Percentiles rank a stretch among this genome's conserved stretches.
Evolutionary conservation across 192 early-diverging fungal species (phyloP).

Genomic region (Coemansia sp.): DNA sequence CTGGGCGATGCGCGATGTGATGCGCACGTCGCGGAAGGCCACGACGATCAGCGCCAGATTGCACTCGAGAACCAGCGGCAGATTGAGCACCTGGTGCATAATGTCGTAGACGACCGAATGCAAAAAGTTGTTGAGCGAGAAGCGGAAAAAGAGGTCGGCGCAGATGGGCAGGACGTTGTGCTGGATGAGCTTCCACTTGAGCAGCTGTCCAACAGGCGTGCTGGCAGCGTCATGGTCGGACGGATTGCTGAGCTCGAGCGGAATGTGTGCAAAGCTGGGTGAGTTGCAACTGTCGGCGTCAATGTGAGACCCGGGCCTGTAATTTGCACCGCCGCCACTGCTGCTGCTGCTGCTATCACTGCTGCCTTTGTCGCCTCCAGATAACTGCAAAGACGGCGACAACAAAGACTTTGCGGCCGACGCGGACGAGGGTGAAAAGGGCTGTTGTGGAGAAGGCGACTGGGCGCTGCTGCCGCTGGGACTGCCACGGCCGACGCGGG

Average conservation of each 20-base stretch:
- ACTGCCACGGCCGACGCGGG: background rate
- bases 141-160: constrained; percentile 85
- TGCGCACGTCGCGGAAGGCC: constrained; percentile 79
- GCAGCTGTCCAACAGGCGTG: constrained; percentile 66
- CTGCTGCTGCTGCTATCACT: background rate
- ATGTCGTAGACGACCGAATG: constrained; percentile 99
- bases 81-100: constrained; percentile 96
- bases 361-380: too few relatives aligned
- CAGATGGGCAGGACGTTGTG: constrained; percentile 62
- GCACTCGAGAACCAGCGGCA: constrained; percentile 67
- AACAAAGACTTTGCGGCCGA: too few relatives aligned
- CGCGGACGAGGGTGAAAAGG: background rate
- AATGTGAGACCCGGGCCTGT: background rate
- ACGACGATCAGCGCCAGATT: constrained; percentile 59
- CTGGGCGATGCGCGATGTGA: constrained; percentile 79
- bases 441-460: background rate
- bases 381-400: too few relatives aligned
- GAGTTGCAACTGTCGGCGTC: background rate
- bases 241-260: constrained; percentile 9
- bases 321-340: background rate
- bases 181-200: constrained; percentile 67
- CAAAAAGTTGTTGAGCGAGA: constrained; percentile 98
- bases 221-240: constrained; percentile 12
- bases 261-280: background rate
- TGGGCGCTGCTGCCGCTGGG: background rate